A percentile compares a stretch with the other conserved stretches of the same genome.
These are phyloP conservation scores for Cucumis sativus DNA, from an alignment of 306 rosid genomes.

Conservation along the genomic window Cucumber_9930_V3 NC_026657.2:24509001-24509500, in stretches of 20 bases:
- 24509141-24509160: not conserved
- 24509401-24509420: too few relatives aligned
- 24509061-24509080: not conserved
- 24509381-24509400: too few relatives aligned
- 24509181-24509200: not conserved
- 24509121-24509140: slow-evolving; percentile 7
- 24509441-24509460: not conserved
- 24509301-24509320: not conserved
- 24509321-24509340: not conserved
- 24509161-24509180: slow-evolving; percentile 1
- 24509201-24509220: not conserved
- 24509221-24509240: not conserved
- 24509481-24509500: not conserved
- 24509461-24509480: not conserved
- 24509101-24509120: not conserved
- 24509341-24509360: not conserved
- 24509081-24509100: not conserved
- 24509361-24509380: not conserved
- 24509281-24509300: slow-evolving; percentile 22
- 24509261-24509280: slow-evolving; percentile 9
- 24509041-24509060: slow-evolving; percentile 9
- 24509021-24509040: slow-evolving; percentile 8
- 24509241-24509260: slow-evolving; percentile 7
- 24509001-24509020: not conserved
- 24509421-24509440: too few relatives aligned